Evolutionary conservation across 2,329 filamentous ascomycete species (phyloP).

Genomic region (Scytalidium lignicola): DNA sequence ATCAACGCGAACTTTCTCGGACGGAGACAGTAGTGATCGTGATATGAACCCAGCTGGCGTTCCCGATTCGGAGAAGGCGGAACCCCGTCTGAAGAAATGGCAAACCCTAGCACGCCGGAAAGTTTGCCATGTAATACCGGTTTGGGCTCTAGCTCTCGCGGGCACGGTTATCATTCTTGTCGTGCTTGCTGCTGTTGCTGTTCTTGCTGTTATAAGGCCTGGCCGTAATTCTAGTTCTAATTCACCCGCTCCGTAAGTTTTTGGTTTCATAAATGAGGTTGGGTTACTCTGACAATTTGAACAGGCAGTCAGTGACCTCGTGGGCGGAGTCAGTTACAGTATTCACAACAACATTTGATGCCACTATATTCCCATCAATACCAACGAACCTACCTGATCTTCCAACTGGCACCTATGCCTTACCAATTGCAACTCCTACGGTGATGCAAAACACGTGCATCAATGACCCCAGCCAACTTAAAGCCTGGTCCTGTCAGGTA

Average conservation of each 20-base stretch:
- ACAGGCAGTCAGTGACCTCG: slow-evolving; percentile 14
- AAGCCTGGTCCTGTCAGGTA: slow-evolving; percentile 60
- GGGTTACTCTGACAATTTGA: slow-evolving; percentile 4
- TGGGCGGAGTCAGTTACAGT: neutral
- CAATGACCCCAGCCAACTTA: slow-evolving; percentile 45
- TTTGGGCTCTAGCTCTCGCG: slow-evolving; percentile 54
- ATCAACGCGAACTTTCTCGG: slow-evolving; percentile 49
- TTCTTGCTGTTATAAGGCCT: slow-evolving; percentile 19
- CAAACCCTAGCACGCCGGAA: slow-evolving; percentile 48
- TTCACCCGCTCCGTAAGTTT: neutral
- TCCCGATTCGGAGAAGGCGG: slow-evolving; percentile 41
- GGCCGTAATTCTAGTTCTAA: neutral
- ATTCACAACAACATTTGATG: slow-evolving; percentile 40
- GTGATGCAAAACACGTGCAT: slow-evolving; percentile 52
- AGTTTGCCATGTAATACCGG: slow-evolving; percentile 54
- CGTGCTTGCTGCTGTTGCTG: slow-evolving; percentile 50
- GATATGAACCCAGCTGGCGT: slow-evolving; percentile 47
- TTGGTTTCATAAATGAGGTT: neutral
- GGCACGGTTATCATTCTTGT: slow-evolving; percentile 50
- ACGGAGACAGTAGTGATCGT: slow-evolving; percentile 41
- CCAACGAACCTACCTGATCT: slow-evolving; percentile 48
- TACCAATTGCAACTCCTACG: slow-evolving; percentile 48
- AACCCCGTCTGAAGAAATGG: slow-evolving; percentile 39
- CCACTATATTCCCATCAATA: slow-evolving; percentile 43
- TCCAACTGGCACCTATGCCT: slow-evolving; percentile 47